Evolutionary conservation across 768 basidiomycete genomes (phyloP), one percentile per base, ranked within the genome.

Genomic region (Calocybe gangraenosa): DNA sequence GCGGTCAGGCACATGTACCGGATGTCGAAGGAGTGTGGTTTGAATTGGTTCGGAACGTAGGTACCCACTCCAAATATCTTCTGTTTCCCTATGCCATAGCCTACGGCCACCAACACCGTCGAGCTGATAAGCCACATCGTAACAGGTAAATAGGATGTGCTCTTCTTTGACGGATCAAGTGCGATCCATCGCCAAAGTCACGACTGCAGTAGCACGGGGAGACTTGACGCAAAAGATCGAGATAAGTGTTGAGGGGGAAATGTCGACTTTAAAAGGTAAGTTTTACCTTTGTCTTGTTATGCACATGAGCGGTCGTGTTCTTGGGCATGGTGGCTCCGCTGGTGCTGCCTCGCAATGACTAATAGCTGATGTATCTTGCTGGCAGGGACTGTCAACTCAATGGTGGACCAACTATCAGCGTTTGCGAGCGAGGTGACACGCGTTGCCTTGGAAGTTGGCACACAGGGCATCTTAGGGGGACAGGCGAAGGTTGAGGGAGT

Each of bases 1-100:
- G 92, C 48, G 90, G 90, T 36, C 87, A 92, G 63, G 92, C 90
- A 0, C 73, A 82, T 43, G 92, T 95, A 8, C 84, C 87, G 19
- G 88, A 91, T 51, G 90, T 92, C 18, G 86, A 92, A 59, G 92
- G 92, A n/a, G 84, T 88, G n/a, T 88, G 87, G 87, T 78, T 82
- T 50, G 84, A 91, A 59, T 68, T 89, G 64, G 88, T 88, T 46
- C 69, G 79, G 39, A 87, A 87, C 57, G 86, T 84, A 55, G 50
- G 78, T 42, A 9, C 34, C n/a, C 34, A 7, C 34, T n/a, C n/a
- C 34, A 14, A n/a, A n/a, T 14, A 35, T 18, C 34, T 35, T 6
- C 34, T 35, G 14, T n/a, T n/a, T 7, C 17, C 34, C 7, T 5
- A n/a, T 35, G 14, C 34, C 14, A n/a, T 5, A 31, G 8, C 14